Percentiles rank a stretch among this genome's conserved stretches.
These are phyloP conservation scores for Geranium rotundifolium DNA, from an alignment of 345 rosid species.

Conservation along the genomic window DNA sequence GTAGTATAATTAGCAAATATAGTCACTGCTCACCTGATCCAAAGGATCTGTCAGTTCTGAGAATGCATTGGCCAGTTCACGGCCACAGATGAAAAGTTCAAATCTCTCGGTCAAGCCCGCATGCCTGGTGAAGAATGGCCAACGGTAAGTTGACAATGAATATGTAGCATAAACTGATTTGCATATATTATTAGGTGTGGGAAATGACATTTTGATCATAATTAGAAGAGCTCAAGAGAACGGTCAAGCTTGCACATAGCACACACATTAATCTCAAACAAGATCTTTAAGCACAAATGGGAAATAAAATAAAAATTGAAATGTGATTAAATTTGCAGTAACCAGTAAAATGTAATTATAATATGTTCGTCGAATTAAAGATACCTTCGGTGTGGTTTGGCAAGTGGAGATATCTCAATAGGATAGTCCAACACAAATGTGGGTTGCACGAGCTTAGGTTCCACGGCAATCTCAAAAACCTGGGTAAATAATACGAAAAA, in stretches of 20 bases:
- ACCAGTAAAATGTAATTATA: background rate
- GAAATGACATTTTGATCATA: background rate
- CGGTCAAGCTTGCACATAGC: background rate
- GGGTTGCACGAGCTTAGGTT: conserved; percentile 87
- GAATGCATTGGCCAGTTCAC: conserved; percentile 94
- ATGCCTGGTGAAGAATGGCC: conserved; percentile 21
- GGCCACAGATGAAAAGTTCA: conserved; percentile 90
- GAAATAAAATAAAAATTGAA: too few species aligned
- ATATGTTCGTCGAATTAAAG: conserved; percentile 6
- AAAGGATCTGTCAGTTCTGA: conserved; percentile 88
- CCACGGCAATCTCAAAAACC: conserved; percentile 85
- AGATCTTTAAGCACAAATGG: too few species aligned
- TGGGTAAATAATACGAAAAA: conserved; percentile 15
- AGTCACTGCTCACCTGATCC: conserved; percentile 59
- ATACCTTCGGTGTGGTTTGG: conserved; percentile 86
- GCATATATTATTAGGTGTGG: background rate
- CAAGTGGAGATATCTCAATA: conserved; percentile 85
- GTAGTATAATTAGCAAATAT: background rate
- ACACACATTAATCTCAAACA: too few species aligned
- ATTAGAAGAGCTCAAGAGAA: background rate
- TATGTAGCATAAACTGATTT: background rate
- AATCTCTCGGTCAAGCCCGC: conserved; percentile 86
- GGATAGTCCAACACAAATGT: conserved; percentile 96
- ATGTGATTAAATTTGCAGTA: too few species aligned
- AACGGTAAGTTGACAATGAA: conserved; percentile 1